Evolutionary conservation across 177 flowering plant species (phyloP).

Genomic region (Vitis hybrid): DNA sequence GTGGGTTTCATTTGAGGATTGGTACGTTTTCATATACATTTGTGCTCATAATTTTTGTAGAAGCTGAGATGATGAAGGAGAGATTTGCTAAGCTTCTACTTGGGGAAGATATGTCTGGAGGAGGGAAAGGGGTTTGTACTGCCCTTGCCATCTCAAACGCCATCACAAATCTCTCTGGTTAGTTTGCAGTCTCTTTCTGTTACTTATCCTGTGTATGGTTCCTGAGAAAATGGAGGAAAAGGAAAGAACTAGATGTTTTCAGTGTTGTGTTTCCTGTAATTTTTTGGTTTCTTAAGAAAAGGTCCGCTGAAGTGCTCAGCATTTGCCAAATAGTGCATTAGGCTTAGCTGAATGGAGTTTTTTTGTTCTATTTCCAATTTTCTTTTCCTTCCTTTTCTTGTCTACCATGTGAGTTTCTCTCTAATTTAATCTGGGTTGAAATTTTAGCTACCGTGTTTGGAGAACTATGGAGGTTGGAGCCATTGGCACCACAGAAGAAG

Average conservation of each 20-base stretch:
- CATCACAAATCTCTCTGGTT: conserved; percentile 73
- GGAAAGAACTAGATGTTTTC: background rate
- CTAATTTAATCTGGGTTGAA: background rate
- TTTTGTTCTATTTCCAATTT: too few species aligned
- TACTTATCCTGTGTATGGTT: too few species aligned
- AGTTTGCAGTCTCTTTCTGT: background rate
- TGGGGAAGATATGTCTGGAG: conserved; percentile 84
- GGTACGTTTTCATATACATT: background rate
- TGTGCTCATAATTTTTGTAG: conserved; percentile 21
- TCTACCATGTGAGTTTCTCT: background rate
- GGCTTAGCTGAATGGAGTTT: too few species aligned
- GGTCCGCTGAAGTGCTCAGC: too few species aligned
- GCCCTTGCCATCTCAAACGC: conserved; percentile 77
- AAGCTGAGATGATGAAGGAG: conserved; percentile 71
- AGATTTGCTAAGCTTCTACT: conserved; percentile 72
- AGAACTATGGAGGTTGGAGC: conserved; percentile 74
- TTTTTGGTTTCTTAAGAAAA: background rate
- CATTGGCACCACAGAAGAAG: conserved; percentile 59
- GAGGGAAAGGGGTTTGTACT: conserved; percentile 78
- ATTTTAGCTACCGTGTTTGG: conserved; percentile 68
- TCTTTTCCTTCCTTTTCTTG: too few species aligned
- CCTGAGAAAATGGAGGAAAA: too few species aligned
- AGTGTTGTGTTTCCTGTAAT: background rate
- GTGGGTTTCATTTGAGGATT: background rate
- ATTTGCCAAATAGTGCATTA: too few species aligned